phyloP scores from a whole-genome alignment of 2,329 filamentous ascomycete species.

The Colletotrichum tanaceti region DNA sequence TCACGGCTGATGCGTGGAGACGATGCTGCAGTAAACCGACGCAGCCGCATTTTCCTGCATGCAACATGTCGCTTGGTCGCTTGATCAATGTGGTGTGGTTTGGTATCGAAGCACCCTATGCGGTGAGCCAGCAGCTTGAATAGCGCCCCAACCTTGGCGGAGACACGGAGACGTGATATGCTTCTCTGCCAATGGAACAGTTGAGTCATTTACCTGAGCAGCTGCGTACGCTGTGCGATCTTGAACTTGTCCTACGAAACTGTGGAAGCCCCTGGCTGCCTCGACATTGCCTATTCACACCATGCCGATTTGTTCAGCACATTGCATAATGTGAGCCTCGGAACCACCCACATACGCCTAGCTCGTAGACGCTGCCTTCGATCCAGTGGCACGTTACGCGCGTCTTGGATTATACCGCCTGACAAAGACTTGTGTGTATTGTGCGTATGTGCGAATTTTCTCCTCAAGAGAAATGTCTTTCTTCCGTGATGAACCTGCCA shows the following conservation, averaged over 20 bases:
- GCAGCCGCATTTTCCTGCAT: neutral
- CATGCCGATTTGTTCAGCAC: neutral
- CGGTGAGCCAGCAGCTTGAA: neutral
- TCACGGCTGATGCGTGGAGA: neutral
- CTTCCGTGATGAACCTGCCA: slow-evolving; percentile 25
- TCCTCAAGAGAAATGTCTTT: neutral
- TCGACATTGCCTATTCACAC: too few relatives aligned
- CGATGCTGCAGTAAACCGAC: neutral
- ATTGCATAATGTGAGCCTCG: neutral
- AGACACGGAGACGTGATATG: neutral
- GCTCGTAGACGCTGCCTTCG: neutral
- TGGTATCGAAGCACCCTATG: neutral
- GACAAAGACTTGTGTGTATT: too few relatives aligned
- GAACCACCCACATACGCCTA: too few relatives aligned
- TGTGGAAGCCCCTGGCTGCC: neutral
- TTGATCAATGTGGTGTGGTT: neutral
- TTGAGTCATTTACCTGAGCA: neutral
- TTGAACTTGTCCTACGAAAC: too few relatives aligned
- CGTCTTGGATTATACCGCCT: neutral
- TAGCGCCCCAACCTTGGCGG: neutral
- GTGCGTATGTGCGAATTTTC: neutral
- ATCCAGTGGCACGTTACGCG: neutral
- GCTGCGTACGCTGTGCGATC: neutral
- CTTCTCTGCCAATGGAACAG: neutral
- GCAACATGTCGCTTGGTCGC: neutral